Percentiles rank a stretch among this genome's conserved stretches.
phyloP scores from a whole-genome alignment of 2,329 filamentous ascomycete species.

The Sclerotinia spermophila region DNA sequence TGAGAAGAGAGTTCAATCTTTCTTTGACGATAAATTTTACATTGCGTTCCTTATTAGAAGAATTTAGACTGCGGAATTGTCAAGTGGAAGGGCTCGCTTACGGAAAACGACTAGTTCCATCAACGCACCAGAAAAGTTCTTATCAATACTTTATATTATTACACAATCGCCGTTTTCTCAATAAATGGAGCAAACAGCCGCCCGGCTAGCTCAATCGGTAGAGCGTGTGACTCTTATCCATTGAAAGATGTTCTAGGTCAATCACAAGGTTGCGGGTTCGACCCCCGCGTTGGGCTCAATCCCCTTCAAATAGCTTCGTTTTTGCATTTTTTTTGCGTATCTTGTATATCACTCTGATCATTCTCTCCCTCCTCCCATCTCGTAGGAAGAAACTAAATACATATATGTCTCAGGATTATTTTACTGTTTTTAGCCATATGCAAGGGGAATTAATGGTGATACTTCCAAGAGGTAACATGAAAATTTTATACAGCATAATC shows the following conservation, averaged over 20 bases:
- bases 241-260: slow-evolving; percentile 4
- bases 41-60: background rate
- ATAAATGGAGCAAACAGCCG: slow-evolving; percentile 16
- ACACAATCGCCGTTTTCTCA: rapidly evolving
- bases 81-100: background rate
- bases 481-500: background rate
- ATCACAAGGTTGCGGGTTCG: slow-evolving; percentile 46
- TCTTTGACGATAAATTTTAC: background rate
- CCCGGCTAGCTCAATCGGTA: slow-evolving; percentile 37
- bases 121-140: background rate
- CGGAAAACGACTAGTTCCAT: background rate
- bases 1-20: too few relatives aligned
- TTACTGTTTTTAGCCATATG: background rate
- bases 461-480: background rate
- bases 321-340: background rate
- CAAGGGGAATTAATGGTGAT: background rate
- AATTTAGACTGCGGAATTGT: background rate
- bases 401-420: background rate
- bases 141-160: too few relatives aligned
- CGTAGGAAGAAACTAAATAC: background rate
- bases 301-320: slow-evolving; percentile 7
- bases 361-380: background rate
- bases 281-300: slow-evolving; percentile 40
- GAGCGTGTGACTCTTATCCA: slow-evolving; percentile 35
- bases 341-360: background rate